Conservation (phyloP, 2,329 filamentous ascomycete genomes). For the Corinectria fuckeliana region DNA sequence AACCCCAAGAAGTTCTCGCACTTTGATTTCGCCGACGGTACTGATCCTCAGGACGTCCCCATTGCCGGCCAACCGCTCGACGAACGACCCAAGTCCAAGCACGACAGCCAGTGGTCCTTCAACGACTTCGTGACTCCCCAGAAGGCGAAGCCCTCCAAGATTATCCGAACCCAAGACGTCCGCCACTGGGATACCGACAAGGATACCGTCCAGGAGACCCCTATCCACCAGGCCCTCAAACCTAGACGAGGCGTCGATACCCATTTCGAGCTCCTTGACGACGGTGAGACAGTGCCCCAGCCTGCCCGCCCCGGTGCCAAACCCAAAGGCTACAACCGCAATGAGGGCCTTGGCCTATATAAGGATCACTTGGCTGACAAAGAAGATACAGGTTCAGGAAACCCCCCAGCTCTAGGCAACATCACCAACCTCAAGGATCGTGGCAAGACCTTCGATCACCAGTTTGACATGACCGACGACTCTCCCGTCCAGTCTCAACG, state of each 20-base stretch:
- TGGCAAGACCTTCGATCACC: slow-evolving; percentile 76
- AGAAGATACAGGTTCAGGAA: slow-evolving; percentile 52
- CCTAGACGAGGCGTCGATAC: slow-evolving; percentile 79
- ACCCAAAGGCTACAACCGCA: slow-evolving; percentile 64
- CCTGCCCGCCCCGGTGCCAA: slow-evolving; percentile 51
- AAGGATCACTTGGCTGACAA: slow-evolving; percentile 76
- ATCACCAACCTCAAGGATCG: slow-evolving; percentile 78
- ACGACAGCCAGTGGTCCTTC: slow-evolving; percentile 83
- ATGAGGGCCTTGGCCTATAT: slow-evolving; percentile 74
- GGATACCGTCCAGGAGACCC: slow-evolving; percentile 57
- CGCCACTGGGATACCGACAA: slow-evolving; percentile 82
- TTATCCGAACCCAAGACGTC: slow-evolving; percentile 69
- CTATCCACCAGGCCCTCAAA: slow-evolving; percentile 65
- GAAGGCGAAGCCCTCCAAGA: slow-evolving; percentile 69
- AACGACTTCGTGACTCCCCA: slow-evolving; percentile 85
- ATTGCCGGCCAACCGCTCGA: slow-evolving; percentile 49
- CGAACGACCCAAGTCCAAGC: slow-evolving; percentile 62
- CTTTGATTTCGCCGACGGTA: slow-evolving; percentile 79
- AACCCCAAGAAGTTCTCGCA: slow-evolving; percentile 84
- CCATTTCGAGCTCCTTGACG: slow-evolving; percentile 86
- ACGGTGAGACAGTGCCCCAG: slow-evolving; percentile 64
- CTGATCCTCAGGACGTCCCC: slow-evolving; percentile 56
- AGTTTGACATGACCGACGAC: slow-evolving; percentile 78
- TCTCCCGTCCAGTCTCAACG: slow-evolving; percentile 57
- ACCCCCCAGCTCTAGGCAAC: slow-evolving; percentile 62